Evolutionary conservation across 257 asterid genomes (phyloP).

Genomic region (Coffea eugenioides): DNA sequence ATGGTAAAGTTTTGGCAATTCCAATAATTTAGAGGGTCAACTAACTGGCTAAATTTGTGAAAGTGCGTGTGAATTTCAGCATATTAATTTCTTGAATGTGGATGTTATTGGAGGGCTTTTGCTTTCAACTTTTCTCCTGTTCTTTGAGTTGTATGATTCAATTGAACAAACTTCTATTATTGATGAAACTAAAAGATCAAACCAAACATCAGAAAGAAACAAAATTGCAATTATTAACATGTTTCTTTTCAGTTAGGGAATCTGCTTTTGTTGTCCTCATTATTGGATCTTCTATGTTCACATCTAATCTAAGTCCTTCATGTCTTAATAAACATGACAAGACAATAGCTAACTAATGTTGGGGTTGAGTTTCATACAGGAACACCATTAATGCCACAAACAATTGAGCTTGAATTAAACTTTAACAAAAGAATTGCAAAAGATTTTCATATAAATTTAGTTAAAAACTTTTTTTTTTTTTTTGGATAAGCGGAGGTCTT

Average conservation of each 20-base stretch:
- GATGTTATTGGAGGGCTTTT: no score
- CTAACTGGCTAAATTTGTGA: no score
- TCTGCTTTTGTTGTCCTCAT: not conserved
- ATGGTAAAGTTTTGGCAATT: no score
- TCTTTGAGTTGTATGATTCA: not conserved
- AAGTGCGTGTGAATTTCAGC: no score
- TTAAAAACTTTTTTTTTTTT: not conserved
- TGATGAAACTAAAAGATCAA: not conserved
- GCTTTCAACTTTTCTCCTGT: not conserved
- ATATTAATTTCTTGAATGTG: no score
- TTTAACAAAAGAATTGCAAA: not conserved
- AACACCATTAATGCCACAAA: not conserved
- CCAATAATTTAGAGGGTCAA: no score
- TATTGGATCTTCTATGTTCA: slow-evolving; percentile 2
- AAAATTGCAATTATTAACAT: not conserved
- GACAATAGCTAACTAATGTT: not conserved
- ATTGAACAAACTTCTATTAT: not conserved
- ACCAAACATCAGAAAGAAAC: not conserved
- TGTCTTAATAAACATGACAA: not conserved
- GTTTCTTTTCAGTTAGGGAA: slow-evolving; percentile 4
- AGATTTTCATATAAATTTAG: not conserved
- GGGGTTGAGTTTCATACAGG: not conserved
- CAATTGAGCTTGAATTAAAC: not conserved
- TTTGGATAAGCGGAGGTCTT: no score
- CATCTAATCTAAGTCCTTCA: not conserved